Base-by-base conservation (phyloP, 805 yeast species). In the Pichia pseudocactophila region DNA sequence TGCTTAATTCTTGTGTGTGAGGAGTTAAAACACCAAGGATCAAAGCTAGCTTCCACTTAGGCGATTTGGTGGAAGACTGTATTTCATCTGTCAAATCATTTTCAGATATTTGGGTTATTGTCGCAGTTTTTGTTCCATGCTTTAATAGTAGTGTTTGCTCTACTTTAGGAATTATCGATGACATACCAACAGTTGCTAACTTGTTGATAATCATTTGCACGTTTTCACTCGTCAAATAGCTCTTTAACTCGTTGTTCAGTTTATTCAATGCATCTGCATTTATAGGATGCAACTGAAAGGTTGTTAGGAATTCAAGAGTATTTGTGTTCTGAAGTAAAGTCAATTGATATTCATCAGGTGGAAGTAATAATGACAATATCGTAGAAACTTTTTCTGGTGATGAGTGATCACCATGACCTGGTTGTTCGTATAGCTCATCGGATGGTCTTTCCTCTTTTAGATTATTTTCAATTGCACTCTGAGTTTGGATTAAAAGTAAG, bases 1-100 rank as follows among this genome's bases (percentile, higher is more conserved):
- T 58, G 4, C 59, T 55, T 37, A 62, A 46, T 36, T 49, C 53
- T 33, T 53, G 74, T 30, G 83, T 74, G 55, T 82, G 89, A 42
- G 78, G 73, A 2, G 86, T 73, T 30, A 81, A 68, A 37, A 73
- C 76, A 1, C 90, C 90, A 45, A 86, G 65, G 33, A 81, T 68
- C 22, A 77, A 74, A 2, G 95, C 95, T 41, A 86, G 68, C 64
- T 74, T 78, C 52, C 68, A 61, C 36, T 47, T 44, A 19, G 22
- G 47, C 22, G 51, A 51, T 7, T 39, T 30, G 41, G 44, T 30
- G 8, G 30, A 18, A 19, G 44, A 36, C 12, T 33, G 31, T 4
- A 15, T 30, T 7, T 40, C 44, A 15, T n/a, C 4, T 26, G 17
- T 15, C 41, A 36, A n/a, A n/a, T n/a, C n/a, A n/a, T n/a, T 17